Evolutionary conservation across 192 early-diverging fungal genomes (phyloP).

Genomic region (Funneliformis mosseae): DNA sequence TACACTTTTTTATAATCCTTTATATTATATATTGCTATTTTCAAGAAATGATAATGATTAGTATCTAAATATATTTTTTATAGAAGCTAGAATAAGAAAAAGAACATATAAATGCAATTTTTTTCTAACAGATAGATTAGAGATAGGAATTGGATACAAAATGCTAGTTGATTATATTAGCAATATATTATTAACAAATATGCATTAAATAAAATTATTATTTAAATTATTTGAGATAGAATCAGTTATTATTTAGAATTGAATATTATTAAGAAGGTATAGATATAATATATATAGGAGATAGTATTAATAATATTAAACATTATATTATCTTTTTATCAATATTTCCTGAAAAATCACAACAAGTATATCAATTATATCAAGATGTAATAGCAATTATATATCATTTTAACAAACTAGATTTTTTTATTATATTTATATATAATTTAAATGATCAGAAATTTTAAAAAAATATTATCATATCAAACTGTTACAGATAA

Average conservation of each 20-base stretch:
- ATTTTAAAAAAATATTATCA: too few species aligned
- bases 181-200: slow-evolving; percentile 12
- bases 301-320: slow-evolving; percentile 8
- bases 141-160: neutral
- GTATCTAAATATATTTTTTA: neutral
- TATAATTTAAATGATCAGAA: slow-evolving; percentile 24
- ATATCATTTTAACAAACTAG: slow-evolving; percentile 15
- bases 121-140: neutral
- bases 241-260: slow-evolving; percentile 23
- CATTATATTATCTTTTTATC: slow-evolving; percentile 32
- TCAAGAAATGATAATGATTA: neutral
- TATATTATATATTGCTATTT: neutral
- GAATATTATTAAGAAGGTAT: slow-evolving; percentile 25
- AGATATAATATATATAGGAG: slow-evolving; percentile 10
- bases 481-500: too few species aligned
- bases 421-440: slow-evolving; percentile 36
- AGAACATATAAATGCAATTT: neutral
- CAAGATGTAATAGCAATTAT: slow-evolving; percentile 44
- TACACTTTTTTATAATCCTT: neutral
- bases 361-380: slow-evolving; percentile 36
- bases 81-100: neutral
- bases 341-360: slow-evolving; percentile 28
- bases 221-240: neutral
- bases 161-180: neutral
- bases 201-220: neutral